Conservation (phyloP, 2,329 filamentous ascomycete genomes). For the Bipolaris zeicola region DNA sequence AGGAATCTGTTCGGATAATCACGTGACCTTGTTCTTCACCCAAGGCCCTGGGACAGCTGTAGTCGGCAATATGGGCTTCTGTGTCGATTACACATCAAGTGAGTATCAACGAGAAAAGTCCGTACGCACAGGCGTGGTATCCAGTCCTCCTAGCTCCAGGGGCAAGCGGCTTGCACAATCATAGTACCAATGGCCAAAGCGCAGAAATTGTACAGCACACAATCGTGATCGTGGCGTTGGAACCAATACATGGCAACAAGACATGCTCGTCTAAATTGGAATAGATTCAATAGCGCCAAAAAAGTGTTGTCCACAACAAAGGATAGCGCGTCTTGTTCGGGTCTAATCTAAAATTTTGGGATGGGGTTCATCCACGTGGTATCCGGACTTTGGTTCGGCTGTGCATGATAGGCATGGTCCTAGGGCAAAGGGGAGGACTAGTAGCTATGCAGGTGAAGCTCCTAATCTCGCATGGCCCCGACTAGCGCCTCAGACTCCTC, state of each 20-base stretch:
- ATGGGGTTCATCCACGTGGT: not conserved
- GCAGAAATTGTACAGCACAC: not conserved
- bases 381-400: not conserved
- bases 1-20: no score
- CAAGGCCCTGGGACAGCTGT: no score
- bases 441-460: not conserved
- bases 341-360: not conserved
- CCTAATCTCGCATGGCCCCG: not conserved
- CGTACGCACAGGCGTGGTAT: no score
- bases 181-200: no score
- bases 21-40: no score
- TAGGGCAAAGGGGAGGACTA: not conserved
- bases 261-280: not conserved
- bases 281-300: not conserved
- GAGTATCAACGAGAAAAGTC: no score
- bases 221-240: not conserved
- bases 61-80: no score
- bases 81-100: no score
- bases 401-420: not conserved
- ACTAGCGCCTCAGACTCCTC: constrained; percentile 36
- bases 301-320: not conserved
- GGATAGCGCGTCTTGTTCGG: not conserved
- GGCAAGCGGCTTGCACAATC: no score
- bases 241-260: not conserved
- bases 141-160: no score